phyloP scores from a whole-genome alignment of 2,329 filamentous ascomycete genomes.

The Aureobasidium sp. region DNA sequence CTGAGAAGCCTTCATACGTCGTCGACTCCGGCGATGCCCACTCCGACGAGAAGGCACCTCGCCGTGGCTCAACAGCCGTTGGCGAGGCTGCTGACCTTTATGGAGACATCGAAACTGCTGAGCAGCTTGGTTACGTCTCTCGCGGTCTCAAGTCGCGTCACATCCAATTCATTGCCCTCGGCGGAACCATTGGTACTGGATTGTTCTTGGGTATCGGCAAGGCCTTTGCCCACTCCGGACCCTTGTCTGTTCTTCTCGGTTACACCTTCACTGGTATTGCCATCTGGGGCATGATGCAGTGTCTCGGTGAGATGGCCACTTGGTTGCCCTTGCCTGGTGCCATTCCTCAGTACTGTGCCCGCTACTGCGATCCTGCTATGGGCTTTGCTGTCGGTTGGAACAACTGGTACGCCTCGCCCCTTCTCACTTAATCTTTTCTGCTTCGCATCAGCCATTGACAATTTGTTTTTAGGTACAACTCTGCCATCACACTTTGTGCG shows the following conservation, averaged over 20 bases:
- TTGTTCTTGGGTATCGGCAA: conserved; percentile 17
- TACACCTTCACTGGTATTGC: conserved; percentile 20
- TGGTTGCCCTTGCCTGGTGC: conserved; percentile 32
- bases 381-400: conserved; percentile 36
- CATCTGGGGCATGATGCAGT: conserved; percentile 36
- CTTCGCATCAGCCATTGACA: too few relatives aligned
- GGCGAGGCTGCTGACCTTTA: conserved; percentile 48
- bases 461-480: conserved; percentile 24
- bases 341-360: conserved; percentile 20
- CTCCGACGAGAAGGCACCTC: conserved; percentile 10
- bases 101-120: conserved; percentile 44
- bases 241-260: conserved; percentile 15
- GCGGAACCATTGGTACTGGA: conserved; percentile 45
- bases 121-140: conserved; percentile 46
- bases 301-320: conserved; percentile 37
- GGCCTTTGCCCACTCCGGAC: conserved; percentile 17
- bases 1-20: conserved; percentile 15
- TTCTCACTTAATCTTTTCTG: too few relatives aligned
- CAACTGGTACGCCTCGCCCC: conserved; percentile 34
- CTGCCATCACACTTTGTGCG: conserved; percentile 43
- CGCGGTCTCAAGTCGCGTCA: conserved; percentile 49
- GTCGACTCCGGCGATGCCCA: conserved; percentile 2
- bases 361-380: conserved; percentile 21
- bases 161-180: conserved; percentile 54
- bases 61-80: conserved; percentile 21